Base-by-base conservation (phyloP, 1,139 yeast species). In the Sugiyamaella novakii region DNA sequence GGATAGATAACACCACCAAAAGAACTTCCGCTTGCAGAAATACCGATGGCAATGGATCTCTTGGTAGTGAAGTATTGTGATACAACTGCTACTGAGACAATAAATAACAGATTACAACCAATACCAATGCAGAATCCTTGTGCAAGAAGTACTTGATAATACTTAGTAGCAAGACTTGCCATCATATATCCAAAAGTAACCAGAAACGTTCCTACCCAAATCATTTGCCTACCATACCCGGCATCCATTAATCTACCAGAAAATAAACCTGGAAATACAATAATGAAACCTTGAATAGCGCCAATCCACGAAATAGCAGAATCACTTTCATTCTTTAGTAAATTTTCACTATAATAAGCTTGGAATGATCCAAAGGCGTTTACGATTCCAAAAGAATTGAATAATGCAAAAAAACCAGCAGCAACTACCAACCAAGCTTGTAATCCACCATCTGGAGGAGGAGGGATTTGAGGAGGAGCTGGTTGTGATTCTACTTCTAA, bases 301-400 rank as follows among this genome's bases (percentile, higher is more conserved):
- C 83, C 83, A 22, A 83, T 77, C 88, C 88, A 83, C 2, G 85
- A 79, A 3, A 80, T 73, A 5, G 75, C 69, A 3, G 80, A 68
- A 2, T 75, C 68, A 2, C 76, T 59, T 1, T 68, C 65, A 33
- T 69, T 57, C 1, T 63, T 61, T 39, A 81, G 67, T 49, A 79
- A 78, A 50, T 77, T 72, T 2, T 65, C 59, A 3, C 77, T 61
- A 18, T 82, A 74, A 58, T 81, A 82, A 2, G 81, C 73, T 60
- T 83, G 84, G 49, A 80, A 78, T 1, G 81, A 83, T 43, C 87
- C 87, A 46, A 78, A 69, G 1, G 83, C 68, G 53, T 81, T 82
- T 53, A 79, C 75, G 19, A 82, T 64, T 1, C 88, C 88, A 69
- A 82, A 79, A 30, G 74, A 73, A 15, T 78, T 76, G 39, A 78